Evolutionary conservation across 208 protist species (phyloP), one percentile per base, ranked within the genome.

Genomic region (Crithidia thermophila): DNA sequence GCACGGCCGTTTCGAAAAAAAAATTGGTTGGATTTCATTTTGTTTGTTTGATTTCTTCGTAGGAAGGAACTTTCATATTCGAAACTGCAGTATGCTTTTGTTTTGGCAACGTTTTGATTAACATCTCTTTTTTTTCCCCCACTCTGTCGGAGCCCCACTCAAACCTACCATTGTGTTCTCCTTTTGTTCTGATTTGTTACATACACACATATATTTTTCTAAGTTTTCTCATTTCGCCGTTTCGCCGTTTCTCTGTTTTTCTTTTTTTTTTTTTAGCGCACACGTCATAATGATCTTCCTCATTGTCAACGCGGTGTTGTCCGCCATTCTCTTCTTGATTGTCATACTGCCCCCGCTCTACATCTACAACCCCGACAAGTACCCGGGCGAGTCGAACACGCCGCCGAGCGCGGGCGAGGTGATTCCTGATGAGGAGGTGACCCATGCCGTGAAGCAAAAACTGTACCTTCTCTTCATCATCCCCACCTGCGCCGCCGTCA

Each of bases 401-500:
- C 75, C 79, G 23, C 74, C 82, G 11, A 64, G 68, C 4, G 75
- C 84, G 0, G 82, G 77, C 5, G 56, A 79, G 47, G 62, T 87
- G 9, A 67, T 86, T 20, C 66, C 65, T 0, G 74, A 75, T 39
- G 64, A 72, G 18, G 50, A 30, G 11, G 53, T 86, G 16, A 72
- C 72, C 8, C 66, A 70, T 33, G 72, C 39, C 13, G 90, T 91
- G 73, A 75, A 79, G 68, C 85, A 95, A 73, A 81, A 81, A 62
- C 59, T 95, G 45, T 94, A 93, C 62, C 63, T 94, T 8, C 76
- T 95, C 20, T 87, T 92, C 49, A 58, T 88, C 33, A 80, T 95
- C 37, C 90, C 87, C 0, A 27, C 37, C 0, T 86, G 75, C 49
- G 77, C 71, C 7, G 27, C 40, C 33, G 39, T 77, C 3, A 88